Percentiles rank a stretch among this genome's conserved stretches.
Conservation (phyloP, 108 stramenopile species). For the Stephanodiscus minutulus region DNA sequence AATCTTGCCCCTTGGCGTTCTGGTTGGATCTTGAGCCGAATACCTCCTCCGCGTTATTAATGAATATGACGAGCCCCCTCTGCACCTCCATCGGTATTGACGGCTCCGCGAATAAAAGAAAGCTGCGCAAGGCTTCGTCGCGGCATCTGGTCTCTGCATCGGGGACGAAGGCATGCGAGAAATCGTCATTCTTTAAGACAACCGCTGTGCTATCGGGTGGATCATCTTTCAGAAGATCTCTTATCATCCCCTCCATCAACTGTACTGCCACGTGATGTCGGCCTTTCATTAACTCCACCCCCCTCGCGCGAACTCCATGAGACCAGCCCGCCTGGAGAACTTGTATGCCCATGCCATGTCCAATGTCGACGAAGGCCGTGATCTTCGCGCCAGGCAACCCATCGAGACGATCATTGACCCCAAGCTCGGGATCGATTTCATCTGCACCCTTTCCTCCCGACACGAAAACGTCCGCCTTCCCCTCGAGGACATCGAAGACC, state of each 20-base stretch:
- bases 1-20: not conserved
- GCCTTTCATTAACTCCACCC: constrained; percentile 25
- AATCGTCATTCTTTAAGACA: constrained; percentile 7
- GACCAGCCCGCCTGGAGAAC: constrained; percentile 25
- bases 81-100: constrained; percentile 7
- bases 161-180: constrained; percentile 14
- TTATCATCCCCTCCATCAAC: constrained; percentile 2
- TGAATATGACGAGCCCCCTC: constrained; percentile 25
- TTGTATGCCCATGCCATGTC: constrained; percentile 34
- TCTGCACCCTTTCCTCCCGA: not conserved
- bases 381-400: constrained; percentile 13
- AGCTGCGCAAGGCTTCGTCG: constrained; percentile 13
- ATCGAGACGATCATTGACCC: not conserved
- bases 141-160: not conserved
- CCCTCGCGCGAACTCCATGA: constrained; percentile 15
- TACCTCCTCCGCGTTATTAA: constrained; percentile 31
- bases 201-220: constrained; percentile 13
- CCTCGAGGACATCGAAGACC: constrained; percentile 26
- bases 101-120: constrained; percentile 20
- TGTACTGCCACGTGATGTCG: constrained; percentile 13
- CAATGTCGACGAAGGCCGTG: constrained; percentile 25
- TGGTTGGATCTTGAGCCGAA: constrained; percentile 23
- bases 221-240: constrained; percentile 7
- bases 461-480: not conserved
- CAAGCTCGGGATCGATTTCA: not conserved